Conservation (phyloP, 257 asterid genomes). For the Ophiorrhiza pumila region DNA sequence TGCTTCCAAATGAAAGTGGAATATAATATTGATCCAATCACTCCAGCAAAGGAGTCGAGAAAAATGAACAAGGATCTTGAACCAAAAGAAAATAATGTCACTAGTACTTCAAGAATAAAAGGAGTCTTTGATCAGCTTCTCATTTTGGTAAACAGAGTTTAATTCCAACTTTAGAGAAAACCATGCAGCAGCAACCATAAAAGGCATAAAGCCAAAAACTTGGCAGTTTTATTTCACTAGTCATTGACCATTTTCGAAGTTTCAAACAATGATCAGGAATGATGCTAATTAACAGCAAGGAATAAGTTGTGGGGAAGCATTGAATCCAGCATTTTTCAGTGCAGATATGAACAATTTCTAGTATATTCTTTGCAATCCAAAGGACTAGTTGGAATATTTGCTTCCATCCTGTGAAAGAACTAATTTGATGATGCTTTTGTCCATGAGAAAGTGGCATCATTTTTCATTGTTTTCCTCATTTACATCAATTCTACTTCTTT, state of each 20-base stretch:
- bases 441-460: constrained; percentile 23
- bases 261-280: constrained; percentile 19
- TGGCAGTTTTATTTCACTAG: constrained; percentile 4
- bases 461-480: constrained; percentile 12
- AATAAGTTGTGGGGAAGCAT: constrained; percentile 31
- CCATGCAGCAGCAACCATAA: constrained; percentile 12
- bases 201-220: constrained; percentile 13
- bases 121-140: neutral
- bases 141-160: neutral
- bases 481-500: constrained; percentile 18
- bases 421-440: constrained; percentile 28
- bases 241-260: constrained; percentile 15
- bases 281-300: constrained; percentile 29
- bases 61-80: neutral
- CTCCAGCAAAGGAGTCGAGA: neutral
- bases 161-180: constrained; percentile 15
- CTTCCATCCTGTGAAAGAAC: neutral
- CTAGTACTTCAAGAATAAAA: neutral
- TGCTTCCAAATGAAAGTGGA: neutral
- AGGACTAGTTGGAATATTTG: neutral
- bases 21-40: neutral
- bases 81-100: neutral
- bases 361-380: neutral
- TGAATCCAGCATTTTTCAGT: constrained; percentile 19
- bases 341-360: neutral